Percentiles rank a stretch among this genome's conserved stretches.
Evolutionary conservation across 2,329 filamentous ascomycete species (phyloP).

Genomic region (Hypoxylon sp.): DNA sequence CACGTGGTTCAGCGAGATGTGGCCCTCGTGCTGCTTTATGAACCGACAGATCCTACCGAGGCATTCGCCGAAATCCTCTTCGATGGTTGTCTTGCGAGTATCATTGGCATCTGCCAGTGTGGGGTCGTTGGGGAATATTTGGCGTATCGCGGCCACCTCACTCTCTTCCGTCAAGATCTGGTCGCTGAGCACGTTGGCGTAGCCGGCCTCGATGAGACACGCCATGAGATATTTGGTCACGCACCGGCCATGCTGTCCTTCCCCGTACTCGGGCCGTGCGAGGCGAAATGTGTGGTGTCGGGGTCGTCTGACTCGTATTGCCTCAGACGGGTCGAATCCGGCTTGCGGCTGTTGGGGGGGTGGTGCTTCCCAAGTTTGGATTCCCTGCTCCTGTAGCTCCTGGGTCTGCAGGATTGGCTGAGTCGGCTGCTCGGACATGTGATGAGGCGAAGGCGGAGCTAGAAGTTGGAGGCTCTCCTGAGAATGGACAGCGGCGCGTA

Average conservation of each 20-base stretch:
- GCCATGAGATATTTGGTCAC: neutral
- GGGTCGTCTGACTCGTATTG: neutral
- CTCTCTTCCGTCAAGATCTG: too few relatives aligned
- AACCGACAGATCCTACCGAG: neutral
- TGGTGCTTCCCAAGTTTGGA: neutral
- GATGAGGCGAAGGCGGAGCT: too few relatives aligned
- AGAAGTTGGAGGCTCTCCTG: too few relatives aligned
- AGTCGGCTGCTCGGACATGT: too few relatives aligned
- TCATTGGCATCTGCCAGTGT: too few relatives aligned
- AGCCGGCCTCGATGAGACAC: neutral
- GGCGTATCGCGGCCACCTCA: too few relatives aligned
- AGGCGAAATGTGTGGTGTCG: slow-evolving; percentile 14
- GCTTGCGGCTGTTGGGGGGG: neutral
- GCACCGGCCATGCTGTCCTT: neutral
- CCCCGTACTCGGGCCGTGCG: neutral
- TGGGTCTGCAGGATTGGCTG: neutral
- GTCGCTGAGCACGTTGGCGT: too few relatives aligned
- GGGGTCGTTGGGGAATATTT: too few relatives aligned
- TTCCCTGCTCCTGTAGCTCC: neutral
- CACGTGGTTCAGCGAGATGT: slow-evolving; percentile 19
- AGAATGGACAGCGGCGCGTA: too few relatives aligned
- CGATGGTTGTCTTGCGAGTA: neutral
- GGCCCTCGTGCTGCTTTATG: slow-evolving; percentile 22
- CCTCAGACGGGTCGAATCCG: too few relatives aligned
- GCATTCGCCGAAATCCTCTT: too few relatives aligned